Base-by-base conservation (phyloP, 179 eudicot species). In the Actinidia chinensis region DNA sequence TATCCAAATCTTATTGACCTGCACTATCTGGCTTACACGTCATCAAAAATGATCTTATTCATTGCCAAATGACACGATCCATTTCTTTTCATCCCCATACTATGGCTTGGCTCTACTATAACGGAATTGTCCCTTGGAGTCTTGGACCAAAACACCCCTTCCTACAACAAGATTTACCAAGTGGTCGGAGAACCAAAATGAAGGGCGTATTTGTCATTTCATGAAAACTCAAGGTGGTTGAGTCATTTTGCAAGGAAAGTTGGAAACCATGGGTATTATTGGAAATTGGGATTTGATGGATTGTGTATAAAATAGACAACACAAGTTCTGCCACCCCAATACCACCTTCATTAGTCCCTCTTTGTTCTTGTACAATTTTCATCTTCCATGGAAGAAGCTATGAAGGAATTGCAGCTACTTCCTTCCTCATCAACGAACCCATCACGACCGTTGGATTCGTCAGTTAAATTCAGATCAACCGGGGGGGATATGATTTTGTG, bases 341-440 rank as follows among this genome's bases (percentile, higher is more conserved):
- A 20, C 71, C 76, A 44, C 59, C 71, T 63, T 76, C 18, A 54
- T 72, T 28, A 28, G 33, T 28, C 33, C 64, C 50, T 54, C 71
- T 42, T 51, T 20, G 15, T 12, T 36, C 48, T 61, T 59, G n/a
- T 4, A 28, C 73, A n/a, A 36, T 40, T 47, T 51, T 18, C 54
- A 65, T 33, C 44, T 73, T 80, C 79, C 76, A 93, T 93, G 98
- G 97, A 92, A 79, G 86, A 92, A 79, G 86, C 92, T 73, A 84
- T 85, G 52, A 84, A 85, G 72, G 96, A 92, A 69, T 85, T 94
- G 33, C 97, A 91, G 72, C 92, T 94, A 51, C 96, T 94, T 63
- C 95, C 97, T 40, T 74, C 90, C 46, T 76, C 91, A 18, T 80
- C 76, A 6, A 46, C 25, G 59, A 68, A 79, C 25, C 81, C 82